These are phyloP conservation scores for Rhizophagus sp. DNA, from an alignment of 192 early-diverging fungal species.

Conservation along the genomic window DNA sequence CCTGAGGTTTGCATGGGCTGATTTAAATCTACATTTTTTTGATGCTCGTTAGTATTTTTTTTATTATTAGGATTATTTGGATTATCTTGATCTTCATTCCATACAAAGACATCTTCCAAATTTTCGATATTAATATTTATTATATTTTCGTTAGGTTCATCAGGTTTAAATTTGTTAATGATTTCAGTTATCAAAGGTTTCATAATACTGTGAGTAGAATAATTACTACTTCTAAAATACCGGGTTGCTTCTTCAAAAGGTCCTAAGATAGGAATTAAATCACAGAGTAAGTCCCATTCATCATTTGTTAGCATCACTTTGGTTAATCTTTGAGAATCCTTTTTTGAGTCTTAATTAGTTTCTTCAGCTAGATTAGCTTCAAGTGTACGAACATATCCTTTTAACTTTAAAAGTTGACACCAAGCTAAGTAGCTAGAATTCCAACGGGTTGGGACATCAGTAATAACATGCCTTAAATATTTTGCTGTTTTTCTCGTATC, in stretches of 20 bases:
- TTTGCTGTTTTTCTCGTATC: background rate
- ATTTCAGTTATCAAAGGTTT: background rate
- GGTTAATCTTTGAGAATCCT: too few relatives aligned
- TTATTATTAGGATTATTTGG: too few relatives aligned
- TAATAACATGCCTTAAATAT: slow-evolving; percentile 1
- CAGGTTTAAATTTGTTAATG: background rate
- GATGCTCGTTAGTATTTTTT: background rate
- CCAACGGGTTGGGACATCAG: too few relatives aligned
- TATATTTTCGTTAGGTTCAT: background rate
- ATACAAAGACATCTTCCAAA: background rate
- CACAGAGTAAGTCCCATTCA: background rate
- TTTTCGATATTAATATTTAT: background rate
- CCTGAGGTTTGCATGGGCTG: background rate
- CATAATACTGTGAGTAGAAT: background rate
- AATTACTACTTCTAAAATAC: background rate
- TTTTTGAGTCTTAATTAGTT: too few relatives aligned
- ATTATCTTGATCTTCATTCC: background rate
- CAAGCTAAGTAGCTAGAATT: too few relatives aligned
- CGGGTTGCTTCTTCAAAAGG: background rate
- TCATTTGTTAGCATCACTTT: too few relatives aligned
- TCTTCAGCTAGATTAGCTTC: too few relatives aligned
- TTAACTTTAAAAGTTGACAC: too few relatives aligned
- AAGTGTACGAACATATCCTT: too few relatives aligned
- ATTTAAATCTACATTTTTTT: background rate
- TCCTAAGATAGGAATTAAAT: background rate